These are phyloP conservation scores for Cichorium intybus DNA, from an alignment of 140 eudicot species.

Conservation along the genomic window DNA sequence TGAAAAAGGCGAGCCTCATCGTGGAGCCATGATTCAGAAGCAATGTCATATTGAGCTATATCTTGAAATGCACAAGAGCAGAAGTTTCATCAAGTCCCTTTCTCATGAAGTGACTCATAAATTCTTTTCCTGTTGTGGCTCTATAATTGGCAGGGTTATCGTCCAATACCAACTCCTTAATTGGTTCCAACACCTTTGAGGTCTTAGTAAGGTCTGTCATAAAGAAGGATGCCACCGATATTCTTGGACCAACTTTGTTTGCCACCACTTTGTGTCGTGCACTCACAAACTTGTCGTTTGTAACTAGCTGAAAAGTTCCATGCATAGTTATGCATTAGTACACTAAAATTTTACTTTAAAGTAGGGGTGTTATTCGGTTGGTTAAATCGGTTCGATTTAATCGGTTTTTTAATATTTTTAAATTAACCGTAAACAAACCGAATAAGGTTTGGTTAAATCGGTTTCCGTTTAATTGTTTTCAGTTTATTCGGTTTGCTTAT, in stretches of 20 bases:
- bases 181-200: not conserved
- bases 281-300: constrained; percentile 51
- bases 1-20: not conserved
- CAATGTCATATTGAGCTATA: not conserved
- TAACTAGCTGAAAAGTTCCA: constrained; percentile 7
- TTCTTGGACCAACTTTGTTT: constrained; percentile 38
- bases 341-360: not conserved
- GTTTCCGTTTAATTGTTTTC: too few relatives aligned
- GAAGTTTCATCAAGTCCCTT: not conserved
- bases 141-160: not conserved
- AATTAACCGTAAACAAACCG: too few relatives aligned
- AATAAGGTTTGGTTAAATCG: too few relatives aligned
- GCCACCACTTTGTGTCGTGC: constrained; percentile 49
- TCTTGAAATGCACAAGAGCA: not conserved
- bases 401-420: too few relatives aligned
- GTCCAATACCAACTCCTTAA: constrained; percentile 1
- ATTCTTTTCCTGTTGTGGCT: not conserved
- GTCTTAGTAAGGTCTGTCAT: not conserved
- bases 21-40: not conserved
- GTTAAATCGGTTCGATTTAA: too few relatives aligned
- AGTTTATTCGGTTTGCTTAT: too few relatives aligned
- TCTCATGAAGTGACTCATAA: not conserved
- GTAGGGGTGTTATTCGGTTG: too few relatives aligned
- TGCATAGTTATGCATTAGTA: not conserved
- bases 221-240: constrained; percentile 43